phyloP scores from a whole-genome alignment of 495 filamentous ascomycete species.

The Penicillium parvum region DNA sequence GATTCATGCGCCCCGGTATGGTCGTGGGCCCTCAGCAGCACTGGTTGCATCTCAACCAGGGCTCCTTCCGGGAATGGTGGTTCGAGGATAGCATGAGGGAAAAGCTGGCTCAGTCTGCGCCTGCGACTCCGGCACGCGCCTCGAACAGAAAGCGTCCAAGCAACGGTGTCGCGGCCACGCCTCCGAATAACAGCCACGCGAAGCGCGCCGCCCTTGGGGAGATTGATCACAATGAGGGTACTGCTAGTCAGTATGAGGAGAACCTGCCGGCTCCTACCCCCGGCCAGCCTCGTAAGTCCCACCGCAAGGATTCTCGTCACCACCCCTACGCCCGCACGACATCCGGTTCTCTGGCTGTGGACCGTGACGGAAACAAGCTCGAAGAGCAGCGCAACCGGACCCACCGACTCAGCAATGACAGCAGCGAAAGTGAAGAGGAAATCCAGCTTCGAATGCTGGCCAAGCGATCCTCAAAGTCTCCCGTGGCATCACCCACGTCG shows the following conservation, averaged over 20 bases:
- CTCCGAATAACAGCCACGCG: slow-evolving; percentile 69
- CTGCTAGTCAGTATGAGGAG: slow-evolving; percentile 60
- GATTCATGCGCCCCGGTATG: slow-evolving; percentile 99
- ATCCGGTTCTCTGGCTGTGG: slow-evolving; percentile 37
- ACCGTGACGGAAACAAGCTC: slow-evolving; percentile 29
- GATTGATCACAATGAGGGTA: slow-evolving; percentile 71
- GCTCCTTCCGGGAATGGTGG: slow-evolving; percentile 97
- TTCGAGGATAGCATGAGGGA: slow-evolving; percentile 79
- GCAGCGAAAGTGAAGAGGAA: slow-evolving; percentile 74
- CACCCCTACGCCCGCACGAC: slow-evolving; percentile 49
- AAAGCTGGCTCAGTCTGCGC: slow-evolving; percentile 57
- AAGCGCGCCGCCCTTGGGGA: slow-evolving; percentile 84
- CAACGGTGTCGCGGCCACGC: slow-evolving; percentile 71
- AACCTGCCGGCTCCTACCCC: slow-evolving; percentile 93
- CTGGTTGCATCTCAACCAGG: slow-evolving; percentile 97
- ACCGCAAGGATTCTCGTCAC: slow-evolving; percentile 55
- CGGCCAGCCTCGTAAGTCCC: slow-evolving; percentile 88
- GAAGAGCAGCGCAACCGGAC: slow-evolving; percentile 37
- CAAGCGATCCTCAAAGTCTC: slow-evolving; percentile 53
- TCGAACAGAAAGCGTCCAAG: slow-evolving; percentile 43
- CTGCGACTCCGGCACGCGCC: slow-evolving; percentile 76
- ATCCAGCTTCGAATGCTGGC: slow-evolving; percentile 64
- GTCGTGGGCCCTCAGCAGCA: slow-evolving; percentile 99
- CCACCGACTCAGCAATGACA: slow-evolving; percentile 42
- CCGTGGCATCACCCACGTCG: slow-evolving; percentile 39